These are phyloP conservation scores for Macroventuria anomochaeta DNA, from an alignment of 2,329 filamentous ascomycete genomes.

Conservation along the genomic window DNA sequence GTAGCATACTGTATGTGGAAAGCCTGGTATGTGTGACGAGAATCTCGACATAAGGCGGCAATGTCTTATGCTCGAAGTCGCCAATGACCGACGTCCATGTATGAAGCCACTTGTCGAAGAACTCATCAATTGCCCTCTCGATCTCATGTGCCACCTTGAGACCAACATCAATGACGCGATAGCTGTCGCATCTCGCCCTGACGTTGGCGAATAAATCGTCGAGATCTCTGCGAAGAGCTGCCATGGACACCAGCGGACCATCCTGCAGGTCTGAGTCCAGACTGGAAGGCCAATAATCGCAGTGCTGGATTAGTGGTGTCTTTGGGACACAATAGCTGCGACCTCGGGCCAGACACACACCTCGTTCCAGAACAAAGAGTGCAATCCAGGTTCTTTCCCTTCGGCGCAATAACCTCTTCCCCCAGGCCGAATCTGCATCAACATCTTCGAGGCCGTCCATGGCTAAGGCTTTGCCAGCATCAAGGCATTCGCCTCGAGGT, in stretches of 20 bases:
- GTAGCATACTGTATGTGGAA: conserved; percentile 76
- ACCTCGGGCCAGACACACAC: conserved; percentile 74
- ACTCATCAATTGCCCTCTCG: conserved; percentile 63
- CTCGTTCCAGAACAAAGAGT: conserved; percentile 74
- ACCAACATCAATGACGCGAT: conserved; percentile 59
- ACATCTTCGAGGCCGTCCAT: conserved; percentile 72
- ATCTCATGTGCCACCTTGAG: conserved; percentile 56
- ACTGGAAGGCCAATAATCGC: conserved; percentile 72
- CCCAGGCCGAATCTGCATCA: conserved; percentile 66
- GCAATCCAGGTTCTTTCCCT: conserved; percentile 75
- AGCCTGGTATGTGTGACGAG: conserved; percentile 73
- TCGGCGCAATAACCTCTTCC: conserved; percentile 66
- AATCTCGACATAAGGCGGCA: conserved; percentile 78
- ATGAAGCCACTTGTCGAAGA: conserved; percentile 70
- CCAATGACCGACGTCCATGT: conserved; percentile 58
- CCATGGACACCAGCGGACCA: conserved; percentile 74
- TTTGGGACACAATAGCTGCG: conserved; percentile 72
- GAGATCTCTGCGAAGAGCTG: conserved; percentile 70
- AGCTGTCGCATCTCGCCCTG: conserved; percentile 65
- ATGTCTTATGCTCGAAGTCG: conserved; percentile 52
- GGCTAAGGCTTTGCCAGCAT: conserved; percentile 67
- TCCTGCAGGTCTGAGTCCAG: conserved; percentile 70
- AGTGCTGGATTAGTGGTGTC: conserved; percentile 69
- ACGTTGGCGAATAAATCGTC: conserved; percentile 65
- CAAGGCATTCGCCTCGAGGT: conserved; percentile 72